A percentile compares a stretch with the other conserved stretches of the same genome.
Evolutionary conservation across 441 rosid species (phyloP).

Genomic region (Arabidopsis hybrid): DNA sequence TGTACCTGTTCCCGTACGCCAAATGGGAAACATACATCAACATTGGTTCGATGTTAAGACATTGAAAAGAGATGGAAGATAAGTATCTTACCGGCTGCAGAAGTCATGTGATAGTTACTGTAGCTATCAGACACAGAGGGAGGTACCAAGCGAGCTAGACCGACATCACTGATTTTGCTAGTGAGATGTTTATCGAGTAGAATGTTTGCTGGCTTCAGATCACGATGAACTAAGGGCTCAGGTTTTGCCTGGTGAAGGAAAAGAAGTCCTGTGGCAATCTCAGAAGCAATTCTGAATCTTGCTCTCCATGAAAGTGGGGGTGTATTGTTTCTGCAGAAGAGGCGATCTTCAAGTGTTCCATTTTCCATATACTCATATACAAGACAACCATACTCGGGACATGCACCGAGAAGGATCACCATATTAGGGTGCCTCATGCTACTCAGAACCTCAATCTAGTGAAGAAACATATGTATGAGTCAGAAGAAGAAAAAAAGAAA

Average conservation of each 20-base stretch:
- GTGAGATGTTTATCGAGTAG: conserved; percentile 61
- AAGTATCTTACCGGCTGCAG: conserved; percentile 57
- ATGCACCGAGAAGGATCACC: conserved; percentile 87
- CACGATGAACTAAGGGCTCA: conserved; percentile 82
- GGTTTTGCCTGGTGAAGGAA: conserved; percentile 86
- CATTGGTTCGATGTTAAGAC: conserved; percentile 19
- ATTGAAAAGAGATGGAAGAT: conserved; percentile 1
- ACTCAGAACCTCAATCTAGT: conserved; percentile 78
- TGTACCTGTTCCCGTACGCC: conserved; percentile 51
- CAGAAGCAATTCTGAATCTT: conserved; percentile 74
- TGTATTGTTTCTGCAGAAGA: conserved; percentile 61
- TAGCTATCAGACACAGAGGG: conserved; percentile 44
- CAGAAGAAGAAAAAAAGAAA: background rate
- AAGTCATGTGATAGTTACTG: conserved; percentile 67
- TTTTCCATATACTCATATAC: conserved; percentile 84
- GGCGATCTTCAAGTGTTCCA: conserved; percentile 87
- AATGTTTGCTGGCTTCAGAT: conserved; percentile 86
- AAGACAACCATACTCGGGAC: conserved; percentile 82
- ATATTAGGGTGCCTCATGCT: conserved; percentile 78
- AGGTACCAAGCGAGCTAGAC: conserved; percentile 78
- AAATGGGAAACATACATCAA: conserved; percentile 20
- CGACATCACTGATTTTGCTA: conserved; percentile 78
- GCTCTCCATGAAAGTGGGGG: conserved; percentile 69
- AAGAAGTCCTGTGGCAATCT: conserved; percentile 71
- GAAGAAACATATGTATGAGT: conserved; percentile 14